phyloP scores from a whole-genome alignment of 768 basidiomycete genomes.

The Porphyrellus cyaneotinctus region DNA sequence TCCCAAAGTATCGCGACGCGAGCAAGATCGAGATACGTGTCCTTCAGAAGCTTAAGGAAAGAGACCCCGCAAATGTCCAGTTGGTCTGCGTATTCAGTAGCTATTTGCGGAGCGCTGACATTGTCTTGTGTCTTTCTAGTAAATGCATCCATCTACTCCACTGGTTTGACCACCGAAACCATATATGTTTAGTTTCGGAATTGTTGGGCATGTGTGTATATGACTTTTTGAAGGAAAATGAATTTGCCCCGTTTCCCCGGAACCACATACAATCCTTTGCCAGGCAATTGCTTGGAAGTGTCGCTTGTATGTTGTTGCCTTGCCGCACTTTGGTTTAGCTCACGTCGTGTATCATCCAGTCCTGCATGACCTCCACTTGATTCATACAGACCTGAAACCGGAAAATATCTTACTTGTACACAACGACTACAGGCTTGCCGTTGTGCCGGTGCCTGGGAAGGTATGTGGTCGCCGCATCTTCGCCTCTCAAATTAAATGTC shows the following conservation, averaged over 20 bases:
- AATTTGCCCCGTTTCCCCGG: conserved; percentile 93
- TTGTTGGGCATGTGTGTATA: conserved; percentile 96
- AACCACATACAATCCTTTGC: conserved; percentile 97
- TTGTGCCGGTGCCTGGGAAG: conserved; percentile 63
- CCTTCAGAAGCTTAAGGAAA: conserved; percentile 82
- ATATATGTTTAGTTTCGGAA: conserved; percentile 96
- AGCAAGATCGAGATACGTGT: conserved; percentile 98
- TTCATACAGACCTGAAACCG: conserved; percentile 98
- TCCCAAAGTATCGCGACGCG: conserved; percentile 98
- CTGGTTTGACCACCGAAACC: conserved; percentile 96
- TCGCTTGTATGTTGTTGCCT: conserved; percentile 70
- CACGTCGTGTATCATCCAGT: conserved; percentile 44
- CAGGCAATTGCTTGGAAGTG: conserved; percentile 83
- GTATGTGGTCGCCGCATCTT: conserved; percentile 32
- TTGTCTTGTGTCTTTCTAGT: conserved; percentile 38
- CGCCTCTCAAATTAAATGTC: not conserved
- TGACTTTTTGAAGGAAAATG: conserved; percentile 98
- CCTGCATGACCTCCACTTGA: conserved; percentile 83
- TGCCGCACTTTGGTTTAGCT: not conserved
- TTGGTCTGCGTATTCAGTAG: conserved; percentile 40
- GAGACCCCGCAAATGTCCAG: conserved; percentile 86
- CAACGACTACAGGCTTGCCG: conserved; percentile 65
- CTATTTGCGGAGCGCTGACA: conserved; percentile 20
- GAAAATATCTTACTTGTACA: conserved; percentile 96
- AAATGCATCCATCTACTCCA: conserved; percentile 96